Percentiles rank a stretch among this genome's conserved stretches.
Evolutionary conservation across 352 stramenopile species (phyloP).

Genomic region (Phytophthora constricta): DNA sequence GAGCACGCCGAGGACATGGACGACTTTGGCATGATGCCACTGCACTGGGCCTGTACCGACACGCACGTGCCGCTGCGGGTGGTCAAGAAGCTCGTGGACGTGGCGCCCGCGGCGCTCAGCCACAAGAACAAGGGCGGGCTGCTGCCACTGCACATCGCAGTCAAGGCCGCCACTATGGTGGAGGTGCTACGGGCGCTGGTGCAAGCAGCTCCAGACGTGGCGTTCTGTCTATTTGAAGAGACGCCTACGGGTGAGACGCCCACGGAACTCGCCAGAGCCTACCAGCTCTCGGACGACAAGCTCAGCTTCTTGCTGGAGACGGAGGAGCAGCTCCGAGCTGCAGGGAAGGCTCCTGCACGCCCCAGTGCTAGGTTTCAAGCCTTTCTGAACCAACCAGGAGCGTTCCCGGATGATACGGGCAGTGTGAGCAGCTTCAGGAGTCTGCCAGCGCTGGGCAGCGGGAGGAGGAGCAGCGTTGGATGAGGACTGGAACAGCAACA

Average conservation of each 20-base stretch:
- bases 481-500: conserved; percentile 31
- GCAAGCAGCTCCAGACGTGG: conserved; percentile 44
- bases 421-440: conserved; percentile 42
- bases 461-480: conserved; percentile 17
- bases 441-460: conserved; percentile 20
- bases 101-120: conserved; percentile 52
- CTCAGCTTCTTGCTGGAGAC: conserved; percentile 49
- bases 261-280: conserved; percentile 63
- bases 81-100: conserved; percentile 72
- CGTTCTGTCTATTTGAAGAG: conserved; percentile 60
- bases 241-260: conserved; percentile 78
- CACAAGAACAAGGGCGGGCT: conserved; percentile 83
- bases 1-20: conserved; percentile 76
- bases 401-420: conserved; percentile 33
- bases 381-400: conserved; percentile 42
- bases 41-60: conserved; percentile 87
- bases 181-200: conserved; percentile 72
- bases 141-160: conserved; percentile 80
- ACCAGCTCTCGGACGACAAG: conserved; percentile 57
- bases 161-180: conserved; percentile 77
- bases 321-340: conserved; percentile 53
- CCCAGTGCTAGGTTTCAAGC: conserved; percentile 60
- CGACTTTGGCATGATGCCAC: conserved; percentile 88
- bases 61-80: conserved; percentile 68
- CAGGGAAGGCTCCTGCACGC: conserved; percentile 54